A percentile compares a stretch with the other conserved stretches of the same genome.
phyloP scores from a whole-genome alignment of 2,329 filamentous ascomycete genomes.

The Didymella segeticola region DNA sequence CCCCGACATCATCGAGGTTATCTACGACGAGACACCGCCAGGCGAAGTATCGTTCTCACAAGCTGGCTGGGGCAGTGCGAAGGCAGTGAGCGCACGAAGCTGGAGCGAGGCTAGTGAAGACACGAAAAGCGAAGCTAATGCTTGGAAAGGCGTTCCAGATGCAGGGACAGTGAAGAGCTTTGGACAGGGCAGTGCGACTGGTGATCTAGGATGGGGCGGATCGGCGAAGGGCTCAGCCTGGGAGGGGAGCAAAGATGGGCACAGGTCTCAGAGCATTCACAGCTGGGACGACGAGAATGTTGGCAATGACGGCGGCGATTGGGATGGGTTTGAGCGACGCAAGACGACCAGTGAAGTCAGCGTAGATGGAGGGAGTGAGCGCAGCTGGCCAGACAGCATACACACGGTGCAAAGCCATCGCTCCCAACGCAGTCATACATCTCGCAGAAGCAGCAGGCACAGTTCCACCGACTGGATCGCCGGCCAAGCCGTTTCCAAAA shows the following conservation, averaged over 20 bases:
- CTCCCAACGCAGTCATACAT: not conserved
- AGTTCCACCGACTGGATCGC: not conserved
- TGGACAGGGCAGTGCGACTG: not conserved
- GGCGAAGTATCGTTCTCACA: not conserved
- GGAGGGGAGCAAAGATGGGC: not conserved
- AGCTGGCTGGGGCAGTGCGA: not conserved
- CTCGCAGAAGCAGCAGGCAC: not conserved
- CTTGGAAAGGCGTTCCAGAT: not conserved
- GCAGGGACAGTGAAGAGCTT: not conserved
- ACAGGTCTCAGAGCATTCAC: not conserved
- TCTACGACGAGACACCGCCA: slow-evolving; percentile 14
- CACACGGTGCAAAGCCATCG: not conserved
- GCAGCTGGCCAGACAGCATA: slow-evolving; percentile 5
- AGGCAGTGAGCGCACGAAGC: not conserved
- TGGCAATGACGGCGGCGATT: not conserved
- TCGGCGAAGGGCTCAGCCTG: slow-evolving; percentile 4
- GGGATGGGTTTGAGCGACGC: slow-evolving; percentile 30
- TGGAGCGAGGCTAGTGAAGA: not conserved
- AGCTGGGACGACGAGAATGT: not conserved
- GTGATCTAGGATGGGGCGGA: not conserved
- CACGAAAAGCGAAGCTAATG: too few species aligned
- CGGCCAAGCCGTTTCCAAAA: not conserved
- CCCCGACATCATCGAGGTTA: slow-evolving; percentile 29
- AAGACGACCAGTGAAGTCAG: slow-evolving; percentile 31
- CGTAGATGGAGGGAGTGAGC: slow-evolving; percentile 16